Conservation (phyloP, 345 rosid species). For the Gossypium arboreum region DNA sequence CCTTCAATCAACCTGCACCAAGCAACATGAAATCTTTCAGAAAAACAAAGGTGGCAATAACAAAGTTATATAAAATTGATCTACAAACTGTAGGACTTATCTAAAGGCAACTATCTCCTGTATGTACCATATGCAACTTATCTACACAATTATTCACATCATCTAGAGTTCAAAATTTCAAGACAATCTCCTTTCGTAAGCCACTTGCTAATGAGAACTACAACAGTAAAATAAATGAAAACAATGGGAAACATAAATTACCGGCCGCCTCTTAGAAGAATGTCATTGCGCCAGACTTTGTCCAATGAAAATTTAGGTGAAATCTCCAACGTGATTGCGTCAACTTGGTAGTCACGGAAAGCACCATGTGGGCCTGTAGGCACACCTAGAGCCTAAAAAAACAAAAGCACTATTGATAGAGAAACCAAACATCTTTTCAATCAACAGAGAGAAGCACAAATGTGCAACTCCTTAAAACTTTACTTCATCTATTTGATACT, state of each 20-base stretch:
- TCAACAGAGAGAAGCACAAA: background rate
- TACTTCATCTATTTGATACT: background rate
- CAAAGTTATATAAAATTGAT: background rate
- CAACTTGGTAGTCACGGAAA: slow-evolving; percentile 91
- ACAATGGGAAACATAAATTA: slow-evolving; percentile 28
- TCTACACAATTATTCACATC: background rate
- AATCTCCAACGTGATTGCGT: slow-evolving; percentile 87
- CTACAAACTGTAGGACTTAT: background rate
- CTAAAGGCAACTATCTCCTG: background rate
- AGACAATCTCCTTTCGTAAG: background rate
- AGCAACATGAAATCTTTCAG: slow-evolving; percentile 22
- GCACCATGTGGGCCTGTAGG: slow-evolving; percentile 98
- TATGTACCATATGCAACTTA: background rate
- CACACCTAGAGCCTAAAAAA: slow-evolving; percentile 75
- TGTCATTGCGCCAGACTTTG: slow-evolving; percentile 53
- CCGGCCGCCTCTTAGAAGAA: slow-evolving; percentile 74
- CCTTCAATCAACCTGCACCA: slow-evolving; percentile 89
- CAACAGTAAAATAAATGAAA: slow-evolving; percentile 9
- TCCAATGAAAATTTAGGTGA: slow-evolving; percentile 48
- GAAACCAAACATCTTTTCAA: slow-evolving; percentile 1
- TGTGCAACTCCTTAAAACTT: background rate
- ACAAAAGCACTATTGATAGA: slow-evolving; percentile 10
- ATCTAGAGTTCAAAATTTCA: background rate
- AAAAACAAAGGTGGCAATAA: background rate
- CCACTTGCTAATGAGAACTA: background rate